Evolutionary conservation across 2,329 filamentous ascomycete species (phyloP), one percentile per base, ranked within the genome.

Genomic region (Zalaria obscura): DNA sequence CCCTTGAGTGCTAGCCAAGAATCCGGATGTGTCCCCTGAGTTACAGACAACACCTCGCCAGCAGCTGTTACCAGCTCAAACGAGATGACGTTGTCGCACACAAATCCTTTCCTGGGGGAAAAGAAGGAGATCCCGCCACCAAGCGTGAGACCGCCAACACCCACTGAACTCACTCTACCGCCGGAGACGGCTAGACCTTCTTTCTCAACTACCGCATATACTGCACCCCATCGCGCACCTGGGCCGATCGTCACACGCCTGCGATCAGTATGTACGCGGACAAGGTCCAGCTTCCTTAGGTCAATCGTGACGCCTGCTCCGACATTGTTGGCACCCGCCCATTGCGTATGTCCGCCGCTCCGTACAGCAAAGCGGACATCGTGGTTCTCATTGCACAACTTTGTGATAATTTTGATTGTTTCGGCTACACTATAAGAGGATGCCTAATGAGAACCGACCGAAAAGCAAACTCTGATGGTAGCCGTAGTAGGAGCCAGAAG

Each of bases 1-100:
- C 66, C 67, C 4, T 58, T 55, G 26, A 69, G 43, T 11, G 60
- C 65, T 67, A 66, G 71, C 52, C 70, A 72, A 3, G 72, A 55
- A 36, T 72, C 68, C 0, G 53, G 25, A 33, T 75, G 29, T n/a
- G 29, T 32, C 7, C n/a, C 29, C 29, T 32, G 29, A n/a, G 7
- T 32, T 32, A 32, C 29, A 2, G 29, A 7, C 29, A 32, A 32
- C 29, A 32, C 29, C 29, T 32, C 29, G 29, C 29, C 29, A n/a
- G 29, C 29, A 10, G 35, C 38, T 7, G 36, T 31, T 31, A 40
- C 29, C 4, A 46, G 44, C 42, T 56, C 51, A 34, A 47, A 55
- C 10, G 52, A 52, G 11, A 44, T 36, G 5, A 59, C 50, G 27
- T 49, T 52, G 40, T 58, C 55, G 35, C 53, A 53, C 5, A 48